phyloP scores from a whole-genome alignment of 257 asterid species.

The Jacaranda copaia region DNA sequence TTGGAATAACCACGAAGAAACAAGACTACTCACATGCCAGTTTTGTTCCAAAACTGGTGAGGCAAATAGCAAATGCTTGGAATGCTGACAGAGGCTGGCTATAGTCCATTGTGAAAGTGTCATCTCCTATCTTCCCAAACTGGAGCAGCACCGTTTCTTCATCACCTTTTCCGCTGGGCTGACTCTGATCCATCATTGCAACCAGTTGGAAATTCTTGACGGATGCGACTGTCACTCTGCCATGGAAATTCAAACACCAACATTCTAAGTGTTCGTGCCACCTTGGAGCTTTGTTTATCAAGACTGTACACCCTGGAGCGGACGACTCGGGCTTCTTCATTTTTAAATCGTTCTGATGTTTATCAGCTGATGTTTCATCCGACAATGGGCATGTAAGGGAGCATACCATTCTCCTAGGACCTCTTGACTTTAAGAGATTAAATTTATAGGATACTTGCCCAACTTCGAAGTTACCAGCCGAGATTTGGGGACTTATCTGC shows the following conservation, averaged over 20 bases:
- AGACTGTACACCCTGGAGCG: constrained; percentile 46
- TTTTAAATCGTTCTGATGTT: constrained; percentile 40
- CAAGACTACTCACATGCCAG: constrained; percentile 71
- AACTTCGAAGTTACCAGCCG: constrained; percentile 82
- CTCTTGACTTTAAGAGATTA: constrained; percentile 91
- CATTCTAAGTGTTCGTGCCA: constrained; percentile 97
- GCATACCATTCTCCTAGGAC: constrained; percentile 91
- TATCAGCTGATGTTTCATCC: constrained; percentile 39
- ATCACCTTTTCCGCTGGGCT: constrained; percentile 77
- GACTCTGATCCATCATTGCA: constrained; percentile 79
- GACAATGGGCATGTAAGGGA: constrained; percentile 58
- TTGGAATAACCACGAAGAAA: not conserved
- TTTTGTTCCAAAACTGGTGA: constrained; percentile 92
- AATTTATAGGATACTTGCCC: constrained; percentile 86
- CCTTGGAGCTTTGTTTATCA: constrained; percentile 89
- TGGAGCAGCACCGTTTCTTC: constrained; percentile 89
- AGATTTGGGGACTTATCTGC: constrained; percentile 92
- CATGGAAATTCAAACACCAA: constrained; percentile 98
- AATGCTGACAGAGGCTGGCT: constrained; percentile 92
- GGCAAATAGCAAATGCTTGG: constrained; percentile 93
- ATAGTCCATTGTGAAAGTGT: constrained; percentile 85
- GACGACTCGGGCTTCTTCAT: constrained; percentile 37
- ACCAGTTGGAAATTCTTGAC: constrained; percentile 92
- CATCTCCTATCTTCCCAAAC: constrained; percentile 87
- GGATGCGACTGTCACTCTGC: constrained; percentile 92